A percentile compares a stretch with the other conserved stretches of the same genome.
Evolutionary conservation across 2,329 filamentous ascomycete species (phyloP).

Genomic region (Polytolypa hystricis): DNA sequence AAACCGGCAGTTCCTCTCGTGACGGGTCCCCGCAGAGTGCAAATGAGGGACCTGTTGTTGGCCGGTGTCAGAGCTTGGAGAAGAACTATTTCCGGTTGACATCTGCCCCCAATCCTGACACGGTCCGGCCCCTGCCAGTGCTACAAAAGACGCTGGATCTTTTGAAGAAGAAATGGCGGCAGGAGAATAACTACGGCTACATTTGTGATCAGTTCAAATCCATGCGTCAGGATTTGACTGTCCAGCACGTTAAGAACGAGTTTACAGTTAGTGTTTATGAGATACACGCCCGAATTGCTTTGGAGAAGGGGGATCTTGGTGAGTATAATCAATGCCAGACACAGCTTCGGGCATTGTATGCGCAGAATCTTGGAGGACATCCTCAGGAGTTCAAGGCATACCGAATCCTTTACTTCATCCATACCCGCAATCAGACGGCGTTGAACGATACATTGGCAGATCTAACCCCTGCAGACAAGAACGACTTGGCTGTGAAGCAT

Average conservation of each 20-base stretch:
- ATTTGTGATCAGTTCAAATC: constrained; percentile 99
- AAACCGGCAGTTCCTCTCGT: constrained; percentile 24
- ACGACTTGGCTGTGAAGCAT: constrained; percentile 73
- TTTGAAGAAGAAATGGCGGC: constrained; percentile 88
- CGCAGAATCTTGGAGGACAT: constrained; percentile 75
- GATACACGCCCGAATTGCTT: constrained; percentile 89
- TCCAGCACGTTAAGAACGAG: constrained; percentile 91
- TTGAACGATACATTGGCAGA: constrained; percentile 97
- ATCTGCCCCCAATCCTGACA: constrained; percentile 73
- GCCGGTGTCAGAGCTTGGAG: constrained; percentile 72
- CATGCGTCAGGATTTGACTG: constrained; percentile 91
- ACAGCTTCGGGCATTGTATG: constrained; percentile 85
- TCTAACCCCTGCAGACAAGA: constrained; percentile 96
- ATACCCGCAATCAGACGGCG: constrained; percentile 94
- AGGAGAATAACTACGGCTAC: constrained; percentile 88
- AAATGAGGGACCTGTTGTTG: constrained; percentile 61
- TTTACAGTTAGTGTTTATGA: constrained; percentile 97
- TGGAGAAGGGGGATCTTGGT: constrained; percentile 98
- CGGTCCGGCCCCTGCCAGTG: constrained; percentile 72
- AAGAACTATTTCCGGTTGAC: constrained; percentile 94
- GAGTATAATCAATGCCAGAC: constrained; percentile 99
- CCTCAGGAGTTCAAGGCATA: constrained; percentile 96
- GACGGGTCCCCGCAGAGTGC: constrained; percentile 39
- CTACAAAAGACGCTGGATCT: constrained; percentile 76
- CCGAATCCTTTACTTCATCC: constrained; percentile 98